Percentiles rank a stretch among this genome's conserved stretches.
phyloP scores from a whole-genome alignment of 257 asterid genomes.

The Prunella vulgaris region DNA sequence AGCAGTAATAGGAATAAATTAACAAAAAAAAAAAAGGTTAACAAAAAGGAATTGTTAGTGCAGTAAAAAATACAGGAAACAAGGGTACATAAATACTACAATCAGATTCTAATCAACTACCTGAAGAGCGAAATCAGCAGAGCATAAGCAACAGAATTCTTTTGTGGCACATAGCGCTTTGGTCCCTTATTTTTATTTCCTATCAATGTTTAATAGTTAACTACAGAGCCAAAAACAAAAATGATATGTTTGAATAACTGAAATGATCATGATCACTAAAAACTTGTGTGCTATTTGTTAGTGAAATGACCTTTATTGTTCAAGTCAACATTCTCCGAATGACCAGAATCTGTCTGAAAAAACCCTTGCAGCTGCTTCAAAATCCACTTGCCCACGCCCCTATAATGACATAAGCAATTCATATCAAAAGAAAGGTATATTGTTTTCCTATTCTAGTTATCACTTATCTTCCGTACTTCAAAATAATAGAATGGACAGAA shows the following conservation, averaged over 20 bases:
- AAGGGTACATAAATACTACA: background rate
- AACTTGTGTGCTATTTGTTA: background rate
- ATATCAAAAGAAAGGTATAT: background rate
- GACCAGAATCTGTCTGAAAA: conserved; percentile 43
- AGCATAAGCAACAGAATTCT: conserved; percentile 92
- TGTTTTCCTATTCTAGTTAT: background rate
- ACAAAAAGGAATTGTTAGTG: background rate
- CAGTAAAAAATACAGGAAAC: background rate
- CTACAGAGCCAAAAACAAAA: background rate
- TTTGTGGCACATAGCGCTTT: conserved; percentile 81
- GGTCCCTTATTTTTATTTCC: conserved; percentile 58
- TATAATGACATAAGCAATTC: conserved; percentile 20
- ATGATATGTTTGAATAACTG: conserved; percentile 1
- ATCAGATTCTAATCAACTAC: conserved; percentile 26
- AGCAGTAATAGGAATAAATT: background rate
- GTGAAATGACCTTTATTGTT: conserved; percentile 43
- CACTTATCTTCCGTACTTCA: background rate
- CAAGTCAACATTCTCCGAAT: conserved; percentile 39
- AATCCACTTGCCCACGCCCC: conserved; percentile 96
- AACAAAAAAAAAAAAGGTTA: background rate
- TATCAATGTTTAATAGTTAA: conserved; percentile 23
- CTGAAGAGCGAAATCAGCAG: conserved; percentile 78
- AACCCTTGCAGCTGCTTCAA: conserved; percentile 76
- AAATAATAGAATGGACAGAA: background rate
- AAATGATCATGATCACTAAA: background rate